Base-by-base conservation (phyloP, 2,329 filamentous ascomycete genomes). In the Hypoxylon sp. region DNA sequence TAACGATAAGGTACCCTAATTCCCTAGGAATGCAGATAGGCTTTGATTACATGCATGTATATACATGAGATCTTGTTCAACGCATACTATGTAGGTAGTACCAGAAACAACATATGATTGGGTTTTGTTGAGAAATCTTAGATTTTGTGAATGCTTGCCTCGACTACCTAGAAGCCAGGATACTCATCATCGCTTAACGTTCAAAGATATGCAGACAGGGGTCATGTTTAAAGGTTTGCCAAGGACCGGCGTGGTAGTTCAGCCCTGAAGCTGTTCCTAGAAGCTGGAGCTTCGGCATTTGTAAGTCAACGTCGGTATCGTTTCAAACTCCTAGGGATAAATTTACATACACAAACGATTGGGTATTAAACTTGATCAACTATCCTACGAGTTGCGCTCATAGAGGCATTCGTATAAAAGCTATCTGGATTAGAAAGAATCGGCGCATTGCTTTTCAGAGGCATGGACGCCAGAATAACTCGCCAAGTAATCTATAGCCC, bases 151-250 rank as follows among this genome's bases (percentile, higher is more conserved):
- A 37, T 55, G 31, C 29, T 13, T 44, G 35, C 26, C 24, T 54
- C 39, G 31, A 26, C n/a, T 48, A 50, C 29, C 19, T 31, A 22
- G 19, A 22, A 22, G 19, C 19, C 19, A 22, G n/a, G 42, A 55
- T 54, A 29, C 14, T 5, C 17, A 44, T 29, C 35, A 26, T 37
- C 35, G 11, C 14, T 33, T 64, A 58, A 56, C 31, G 13, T 65
- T 50, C 48, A 24, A 13, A 58, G 29, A 11, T 26, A 56, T 53
- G 47, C 57, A 62, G 33, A 39, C 24, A 50, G 37, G 48, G 22
- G 42, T 26, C 22, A 17, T 37, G 46, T 47, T 67, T 56, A 51
- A 37, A 63, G 59, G 50, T 52, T 60, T 55, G 65, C 65, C 61
- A 66, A 66, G 63, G 47, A 35, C 63, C 33, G 62, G 17, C 14